These are phyloP conservation scores for Tinospora cordifolia DNA, from an alignment of 164 flowering plant genomes.

Conservation along the genomic window DNA sequence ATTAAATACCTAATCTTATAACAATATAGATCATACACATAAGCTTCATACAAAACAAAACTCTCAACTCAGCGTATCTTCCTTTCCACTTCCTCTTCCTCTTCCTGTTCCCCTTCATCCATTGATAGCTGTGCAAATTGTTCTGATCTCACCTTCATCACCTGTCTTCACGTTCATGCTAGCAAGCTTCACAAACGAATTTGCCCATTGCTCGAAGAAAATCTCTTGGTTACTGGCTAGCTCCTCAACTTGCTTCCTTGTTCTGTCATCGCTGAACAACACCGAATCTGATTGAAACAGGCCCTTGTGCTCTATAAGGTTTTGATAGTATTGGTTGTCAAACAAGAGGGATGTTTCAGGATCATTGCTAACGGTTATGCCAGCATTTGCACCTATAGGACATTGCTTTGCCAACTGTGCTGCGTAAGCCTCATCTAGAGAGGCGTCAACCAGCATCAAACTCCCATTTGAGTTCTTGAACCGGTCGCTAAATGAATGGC, in stretches of 20 bases:
- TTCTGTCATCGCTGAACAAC: slow-evolving; percentile 38
- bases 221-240: slow-evolving; percentile 39
- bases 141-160: slow-evolving; percentile 60
- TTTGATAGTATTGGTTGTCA: slow-evolving; percentile 62
- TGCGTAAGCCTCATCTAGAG: slow-evolving; percentile 51
- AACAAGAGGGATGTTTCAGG: slow-evolving; percentile 46
- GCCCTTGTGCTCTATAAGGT: slow-evolving; percentile 45
- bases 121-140: slow-evolving; percentile 35
- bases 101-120: slow-evolving; percentile 18
- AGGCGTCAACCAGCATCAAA: slow-evolving; percentile 37
- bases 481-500: slow-evolving; percentile 62
- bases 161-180: slow-evolving; percentile 49
- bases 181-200: slow-evolving; percentile 58
- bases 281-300: slow-evolving; percentile 71
- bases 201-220: slow-evolving; percentile 52
- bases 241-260: slow-evolving; percentile 35
- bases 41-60: background rate
- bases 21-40: background rate
- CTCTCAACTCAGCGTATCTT: background rate
- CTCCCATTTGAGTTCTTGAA: slow-evolving; percentile 48
- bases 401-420: slow-evolving; percentile 39
- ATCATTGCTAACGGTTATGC: slow-evolving; percentile 46
- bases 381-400: slow-evolving; percentile 34
- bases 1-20: background rate
- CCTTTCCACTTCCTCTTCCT: too few species aligned